These are phyloP conservation scores for Thielaviopsis ethacetica DNA, from an alignment of 2,329 filamentous ascomycete species.

Conservation along the genomic window DNA sequence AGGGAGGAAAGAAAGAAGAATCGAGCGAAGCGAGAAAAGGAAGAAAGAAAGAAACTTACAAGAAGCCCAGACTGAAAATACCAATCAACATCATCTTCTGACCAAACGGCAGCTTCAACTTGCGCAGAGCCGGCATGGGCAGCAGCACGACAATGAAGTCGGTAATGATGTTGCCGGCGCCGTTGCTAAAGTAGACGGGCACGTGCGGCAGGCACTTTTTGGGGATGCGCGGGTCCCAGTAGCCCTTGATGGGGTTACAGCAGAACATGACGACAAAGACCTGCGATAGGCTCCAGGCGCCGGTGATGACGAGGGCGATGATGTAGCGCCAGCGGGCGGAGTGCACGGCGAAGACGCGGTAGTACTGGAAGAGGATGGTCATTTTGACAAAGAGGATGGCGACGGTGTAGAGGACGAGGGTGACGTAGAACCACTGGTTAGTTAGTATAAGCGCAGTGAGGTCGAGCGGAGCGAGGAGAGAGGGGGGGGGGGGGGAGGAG, in stretches of 20 bases:
- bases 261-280: conserved; percentile 10
- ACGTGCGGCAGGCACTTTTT: conserved; percentile 17
- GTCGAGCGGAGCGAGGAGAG: neutral
- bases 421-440: conserved; percentile 14
- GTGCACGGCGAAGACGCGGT: conserved; percentile 17
- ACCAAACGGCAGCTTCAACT: conserved; percentile 18
- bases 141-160: conserved; percentile 22
- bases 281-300: conserved; percentile 17
- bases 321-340: conserved; percentile 16
- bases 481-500: neutral
- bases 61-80: conserved; percentile 20
- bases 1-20: too few species aligned
- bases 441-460: neutral
- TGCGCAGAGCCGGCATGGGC: conserved; percentile 23
- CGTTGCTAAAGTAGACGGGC: conserved; percentile 19
- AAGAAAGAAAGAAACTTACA: conserved; percentile 14
- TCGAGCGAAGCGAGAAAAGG: neutral
- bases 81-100: conserved; percentile 18
- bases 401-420: conserved; percentile 18
- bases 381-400: conserved; percentile 20
- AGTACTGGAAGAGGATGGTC: conserved; percentile 20
- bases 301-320: conserved; percentile 17
- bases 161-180: conserved; percentile 21
- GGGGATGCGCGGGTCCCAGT: conserved; percentile 16
- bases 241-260: conserved; percentile 12